Base-by-base conservation (phyloP, 306 rosid genomes). In the Inga oerstediana region DNA sequence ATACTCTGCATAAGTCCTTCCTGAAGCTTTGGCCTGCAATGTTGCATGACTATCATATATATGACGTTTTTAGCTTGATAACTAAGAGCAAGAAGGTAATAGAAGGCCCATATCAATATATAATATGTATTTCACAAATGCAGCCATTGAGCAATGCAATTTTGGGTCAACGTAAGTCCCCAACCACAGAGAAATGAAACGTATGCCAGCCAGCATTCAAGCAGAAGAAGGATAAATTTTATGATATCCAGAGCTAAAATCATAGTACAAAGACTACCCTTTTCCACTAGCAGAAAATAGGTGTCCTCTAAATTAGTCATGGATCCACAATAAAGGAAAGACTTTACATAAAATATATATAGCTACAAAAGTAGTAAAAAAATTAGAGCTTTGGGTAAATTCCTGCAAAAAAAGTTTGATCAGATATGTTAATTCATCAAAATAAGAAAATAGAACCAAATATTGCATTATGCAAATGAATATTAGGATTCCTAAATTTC, bases 11-110 rank as follows among this genome's bases (percentile, higher is more conserved):
- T 91, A 84, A 85, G 91, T 90, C 85, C 79, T 90, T 86, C 99
- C 99, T 2, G 88, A 92, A 72, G 99, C 94, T 92, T 95, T 95
- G 78, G 98, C 98, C 99, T 95, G 90, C 86, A 78, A 91, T 75
- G 70, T 48, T 64, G 74, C 35, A 73, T 67, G 75, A 72, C 64
- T 82, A 75, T 79, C 30, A 62, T 82, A 74, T 45, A 16, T 64
- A 30, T 59, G 66, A 83, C 72, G 68, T 10, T 12, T 15, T 17
- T 69, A 39, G 35, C 37, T 73, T 10, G 75, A 62, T 48, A 81
- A 56, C 0, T 12, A 39, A 24, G 54, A 11, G 82, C 22, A 72
- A 67, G 76, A 68, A 79, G 54, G 72, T 12, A 67, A 44, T 54
- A 75, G 79, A 78, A 76, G 19, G 68, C 79, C 81, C 71, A 54